phyloP scores from a whole-genome alignment of 2,329 filamentous ascomycete genomes.

The Tympanopsis confertula region DNA sequence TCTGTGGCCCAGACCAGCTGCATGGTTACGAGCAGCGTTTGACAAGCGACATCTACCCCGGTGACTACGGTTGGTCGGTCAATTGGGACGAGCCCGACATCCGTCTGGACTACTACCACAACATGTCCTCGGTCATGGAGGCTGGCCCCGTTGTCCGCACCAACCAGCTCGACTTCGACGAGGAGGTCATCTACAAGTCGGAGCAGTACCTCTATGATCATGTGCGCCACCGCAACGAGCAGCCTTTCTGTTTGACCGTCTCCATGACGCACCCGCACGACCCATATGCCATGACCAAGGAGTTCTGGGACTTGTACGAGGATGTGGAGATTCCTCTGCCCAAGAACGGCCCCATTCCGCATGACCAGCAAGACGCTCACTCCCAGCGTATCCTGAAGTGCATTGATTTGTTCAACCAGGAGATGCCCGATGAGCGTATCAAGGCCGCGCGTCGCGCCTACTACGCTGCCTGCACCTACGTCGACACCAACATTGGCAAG shows the following conservation, averaged over 20 bases:
- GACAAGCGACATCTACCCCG: conserved; percentile 92
- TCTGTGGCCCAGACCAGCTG: conserved; percentile 75
- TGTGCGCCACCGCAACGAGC: conserved; percentile 63
- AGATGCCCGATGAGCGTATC: conserved; percentile 77
- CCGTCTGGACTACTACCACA: conserved; percentile 90
- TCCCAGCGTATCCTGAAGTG: conserved; percentile 78
- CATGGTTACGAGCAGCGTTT: conserved; percentile 87
- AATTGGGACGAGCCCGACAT: conserved; percentile 85
- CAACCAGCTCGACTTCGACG: conserved; percentile 92
- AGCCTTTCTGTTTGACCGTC: conserved; percentile 74
- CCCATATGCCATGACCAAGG: conserved; percentile 84
- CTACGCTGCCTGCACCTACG: conserved; percentile 86
- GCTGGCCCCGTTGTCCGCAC: conserved; percentile 79
- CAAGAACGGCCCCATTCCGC: conserved; percentile 57
- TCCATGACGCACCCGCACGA: conserved; percentile 92
- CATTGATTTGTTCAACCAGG: conserved; percentile 73
- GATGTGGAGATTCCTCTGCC: conserved; percentile 78
- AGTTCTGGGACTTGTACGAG: conserved; percentile 90
- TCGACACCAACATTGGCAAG: conserved; percentile 83
- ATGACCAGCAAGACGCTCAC: conserved; percentile 75
- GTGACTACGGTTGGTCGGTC: conserved; percentile 86
- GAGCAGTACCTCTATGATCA: conserved; percentile 85
- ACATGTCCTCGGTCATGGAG: conserved; percentile 84
- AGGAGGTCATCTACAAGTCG: conserved; percentile 88
- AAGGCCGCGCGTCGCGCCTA: conserved; percentile 78